Base-by-base conservation (phyloP, 768 basidiomycete genomes). In the Lactifluus rugatus region DNA sequence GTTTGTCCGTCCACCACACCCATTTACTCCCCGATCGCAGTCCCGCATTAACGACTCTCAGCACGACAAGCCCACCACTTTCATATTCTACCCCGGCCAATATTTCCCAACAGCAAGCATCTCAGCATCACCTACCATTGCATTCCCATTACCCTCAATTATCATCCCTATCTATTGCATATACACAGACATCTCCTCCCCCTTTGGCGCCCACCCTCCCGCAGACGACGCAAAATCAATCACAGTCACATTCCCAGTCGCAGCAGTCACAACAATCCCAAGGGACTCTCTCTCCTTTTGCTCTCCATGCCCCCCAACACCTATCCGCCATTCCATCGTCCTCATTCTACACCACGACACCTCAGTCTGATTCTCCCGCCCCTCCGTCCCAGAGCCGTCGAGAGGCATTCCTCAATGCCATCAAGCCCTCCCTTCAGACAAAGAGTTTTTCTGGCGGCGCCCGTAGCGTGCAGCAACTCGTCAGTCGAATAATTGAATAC, bases 281-380 rank as follows among this genome's bases (percentile, higher is more conserved):
- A 46, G 62, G 81, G 62, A 87, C 83, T 3, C 78, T 87, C 36
- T 82, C 85, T 2, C 87, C 86, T 9, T 83, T 84, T 63, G 81
- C 80, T 47, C 76, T 89, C 39, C 85, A 85, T 66, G 75, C 82
- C 6, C 78, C 84, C 2, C 75, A 70, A 53, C 47, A 56, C n/a
- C 62, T 71, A 57, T 70, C 62, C 25, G 16, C 65, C 31, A 60
- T 65, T 26, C 50, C 63, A 2, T 63, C 74, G n/a, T 71, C 69
- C 57, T 74, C 63, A 62, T 80, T 73, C 70, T 81, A 71, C 67
- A 16, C 32, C 17, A 23, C 72, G 42, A 63, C 49, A 51, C 5
- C 59, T 10, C 54, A 71, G 17, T 68, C 71, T 6, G 69, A 71
- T 36, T 67, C 68, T 11, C 73, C 77, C 16, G 74, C 75, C 13